Base-by-base conservation (phyloP, 2,329 filamentous ascomycete genomes). In the Leptographium flavum region DNA sequence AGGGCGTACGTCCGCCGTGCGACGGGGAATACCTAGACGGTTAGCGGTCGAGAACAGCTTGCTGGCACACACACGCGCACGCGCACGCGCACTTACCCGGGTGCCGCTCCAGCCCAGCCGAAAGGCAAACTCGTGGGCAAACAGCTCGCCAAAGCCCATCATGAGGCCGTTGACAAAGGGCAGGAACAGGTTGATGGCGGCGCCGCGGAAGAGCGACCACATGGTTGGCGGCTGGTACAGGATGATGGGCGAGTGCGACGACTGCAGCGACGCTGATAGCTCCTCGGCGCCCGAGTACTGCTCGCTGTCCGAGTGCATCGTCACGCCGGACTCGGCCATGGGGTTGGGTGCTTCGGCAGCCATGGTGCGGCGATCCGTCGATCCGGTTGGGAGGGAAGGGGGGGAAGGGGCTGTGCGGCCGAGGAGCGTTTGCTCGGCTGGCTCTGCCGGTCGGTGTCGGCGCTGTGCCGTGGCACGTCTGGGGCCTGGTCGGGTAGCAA, bases 81-180 rank as follows among this genome's bases (percentile, higher is more conserved):
- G 19, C 4, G 11, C 7, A 25, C 13, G 47, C 39, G 39, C 52
- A 38, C 37, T 8, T 15, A 95, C 92, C 78, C 92, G 94, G 49
- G 92, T 96, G 45, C 82, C 82, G 52, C 83, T 81, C 92, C 92
- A 98, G 49, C 92, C 92, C 55, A 96, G 68, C 57, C 90, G 72
- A 59, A 90, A 98, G 2, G 92, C 92, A 42, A 86, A 82, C 67
- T 98, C 92, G 59, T 98, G 92, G 45, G 92, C 92, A 63, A 98
- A 90, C 43, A 98, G 67, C 67, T 98, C 92, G 54, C 92, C 92
- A 58, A 98, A 95, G 2, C 92, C 92, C 57, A 98, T 67, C 92
- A 98, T 98, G 70, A 98, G 76, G 39, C 92, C 92, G 65, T 98
- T 98, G 58, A 98, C 78, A 57, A 98, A 98, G 0, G 92, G 92